phyloP scores from a whole-genome alignment of 2,329 filamentous ascomycete genomes.

The Cladophialophora psammophila region DNA sequence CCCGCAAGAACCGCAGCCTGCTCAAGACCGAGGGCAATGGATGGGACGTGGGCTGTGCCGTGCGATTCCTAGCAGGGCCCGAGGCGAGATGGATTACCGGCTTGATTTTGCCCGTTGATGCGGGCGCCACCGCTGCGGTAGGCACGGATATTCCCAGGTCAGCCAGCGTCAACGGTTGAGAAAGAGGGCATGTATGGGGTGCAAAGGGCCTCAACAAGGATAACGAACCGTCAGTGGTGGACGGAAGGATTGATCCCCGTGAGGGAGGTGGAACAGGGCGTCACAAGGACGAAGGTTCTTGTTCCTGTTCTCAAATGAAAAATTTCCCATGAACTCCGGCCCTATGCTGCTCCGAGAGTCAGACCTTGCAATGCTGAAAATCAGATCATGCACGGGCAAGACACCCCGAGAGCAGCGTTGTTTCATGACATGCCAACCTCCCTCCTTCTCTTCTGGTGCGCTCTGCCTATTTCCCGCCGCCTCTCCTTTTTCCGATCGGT shows the following conservation, averaged over 20 bases:
- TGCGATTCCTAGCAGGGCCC: constrained; percentile 60
- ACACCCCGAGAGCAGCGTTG: no score
- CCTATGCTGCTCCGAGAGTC: no score
- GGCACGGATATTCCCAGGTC: constrained; percentile 51
- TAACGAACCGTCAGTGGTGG: no score
- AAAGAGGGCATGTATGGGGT: not conserved
- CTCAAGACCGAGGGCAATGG: constrained; percentile 62
- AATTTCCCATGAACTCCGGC: no score
- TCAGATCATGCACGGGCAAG: not conserved
- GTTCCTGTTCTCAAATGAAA: no score
- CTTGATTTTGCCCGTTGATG: constrained; percentile 57
- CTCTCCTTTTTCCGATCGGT: constrained; percentile 83
- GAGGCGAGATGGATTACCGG: constrained; percentile 63
- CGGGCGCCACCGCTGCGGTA: constrained; percentile 55
- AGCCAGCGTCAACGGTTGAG: constrained; percentile 46
- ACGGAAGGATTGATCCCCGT: no score
- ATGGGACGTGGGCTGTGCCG: constrained; percentile 62
- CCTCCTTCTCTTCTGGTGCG: constrained; percentile 65
- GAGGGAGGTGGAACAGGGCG: no score
- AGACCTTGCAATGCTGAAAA: not conserved
- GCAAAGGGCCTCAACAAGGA: no score
- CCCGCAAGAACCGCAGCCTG: constrained; percentile 58
- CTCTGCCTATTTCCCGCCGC: constrained; percentile 77
- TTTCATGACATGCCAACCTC: constrained; percentile 46
- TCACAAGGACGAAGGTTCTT: no score